Conservation (phyloP, 1,139 yeast genomes). For the Yamadazyma triangularis region DNA sequence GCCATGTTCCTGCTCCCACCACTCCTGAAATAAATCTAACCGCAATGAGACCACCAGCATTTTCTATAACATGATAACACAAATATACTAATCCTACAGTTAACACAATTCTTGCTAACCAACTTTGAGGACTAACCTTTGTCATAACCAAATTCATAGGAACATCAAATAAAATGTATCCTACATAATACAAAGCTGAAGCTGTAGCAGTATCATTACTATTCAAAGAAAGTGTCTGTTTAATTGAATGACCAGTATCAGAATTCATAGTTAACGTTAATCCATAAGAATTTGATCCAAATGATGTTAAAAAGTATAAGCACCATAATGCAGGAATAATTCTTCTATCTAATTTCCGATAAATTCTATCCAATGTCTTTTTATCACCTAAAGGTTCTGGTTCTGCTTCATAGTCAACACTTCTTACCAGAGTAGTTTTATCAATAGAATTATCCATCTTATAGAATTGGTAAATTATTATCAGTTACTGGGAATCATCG, state of each 20-base stretch:
- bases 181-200: slow-evolving; percentile 78
- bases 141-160: slow-evolving; percentile 89
- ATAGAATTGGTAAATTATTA: no score
- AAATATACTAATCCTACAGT: slow-evolving; percentile 74
- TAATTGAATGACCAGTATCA: slow-evolving; percentile 57
- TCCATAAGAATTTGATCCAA: slow-evolving; percentile 76
- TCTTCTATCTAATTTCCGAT: slow-evolving; percentile 61
- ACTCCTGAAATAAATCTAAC: slow-evolving; percentile 71
- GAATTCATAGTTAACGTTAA: slow-evolving; percentile 78
- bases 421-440: background rate
- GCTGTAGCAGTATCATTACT: slow-evolving; percentile 67
- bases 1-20: slow-evolving; percentile 92
- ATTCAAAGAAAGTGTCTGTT: slow-evolving; percentile 47
- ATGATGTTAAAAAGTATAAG: slow-evolving; percentile 73
- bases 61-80: slow-evolving; percentile 59
- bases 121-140: slow-evolving; percentile 74
- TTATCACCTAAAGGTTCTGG: no score
- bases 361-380: slow-evolving; percentile 51
- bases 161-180: slow-evolving; percentile 76
- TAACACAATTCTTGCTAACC: slow-evolving; percentile 77
- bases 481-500: no score
- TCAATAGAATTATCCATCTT: background rate
- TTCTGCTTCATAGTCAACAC: slow-evolving; percentile 3
- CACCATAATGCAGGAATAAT: slow-evolving; percentile 84
- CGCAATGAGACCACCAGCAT: slow-evolving; percentile 61